These are phyloP conservation scores for Umbilicus rupestris DNA, from an alignment of 164 flowering plant species.

Conservation along the genomic window DNA sequence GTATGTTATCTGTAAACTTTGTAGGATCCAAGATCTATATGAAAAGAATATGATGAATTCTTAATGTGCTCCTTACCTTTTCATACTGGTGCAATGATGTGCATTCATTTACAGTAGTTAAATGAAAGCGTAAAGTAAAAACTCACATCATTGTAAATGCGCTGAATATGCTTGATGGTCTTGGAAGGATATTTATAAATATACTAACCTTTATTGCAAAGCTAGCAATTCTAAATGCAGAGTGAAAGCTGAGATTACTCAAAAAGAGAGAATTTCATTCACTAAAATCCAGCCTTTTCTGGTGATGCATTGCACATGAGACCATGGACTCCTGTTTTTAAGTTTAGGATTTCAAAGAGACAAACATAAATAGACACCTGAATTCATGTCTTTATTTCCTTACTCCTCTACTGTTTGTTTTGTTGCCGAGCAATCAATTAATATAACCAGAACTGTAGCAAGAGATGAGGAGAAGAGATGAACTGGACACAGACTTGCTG, in stretches of 20 bases:
- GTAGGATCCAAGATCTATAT: conserved; percentile 7
- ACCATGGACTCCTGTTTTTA: not conserved
- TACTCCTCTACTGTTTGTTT: conserved; percentile 1
- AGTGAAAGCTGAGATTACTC: not conserved
- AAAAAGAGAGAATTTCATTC: not conserved
- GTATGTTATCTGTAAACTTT: not conserved
- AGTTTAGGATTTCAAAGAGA: not conserved
- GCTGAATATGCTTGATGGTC: not conserved
- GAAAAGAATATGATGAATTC: conserved; percentile 1
- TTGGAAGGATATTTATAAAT: not conserved
- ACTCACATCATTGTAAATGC: not conserved
- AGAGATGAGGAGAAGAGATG: not conserved
- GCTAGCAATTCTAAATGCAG: not conserved
- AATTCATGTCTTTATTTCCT: not conserved
- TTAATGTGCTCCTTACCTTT: not conserved
- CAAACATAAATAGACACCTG: not conserved
- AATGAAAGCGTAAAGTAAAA: not conserved
- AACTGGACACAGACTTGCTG: conserved; percentile 5
- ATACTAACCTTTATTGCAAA: not conserved
- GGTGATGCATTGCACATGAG: not conserved
- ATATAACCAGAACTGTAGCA: not conserved
- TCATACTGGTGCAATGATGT: not conserved
- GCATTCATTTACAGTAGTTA: not conserved
- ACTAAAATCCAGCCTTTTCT: not conserved
- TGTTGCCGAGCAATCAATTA: not conserved